Conservation (phyloP, 2,329 filamentous ascomycete species). For the Corynespora cassiicola region DNA sequence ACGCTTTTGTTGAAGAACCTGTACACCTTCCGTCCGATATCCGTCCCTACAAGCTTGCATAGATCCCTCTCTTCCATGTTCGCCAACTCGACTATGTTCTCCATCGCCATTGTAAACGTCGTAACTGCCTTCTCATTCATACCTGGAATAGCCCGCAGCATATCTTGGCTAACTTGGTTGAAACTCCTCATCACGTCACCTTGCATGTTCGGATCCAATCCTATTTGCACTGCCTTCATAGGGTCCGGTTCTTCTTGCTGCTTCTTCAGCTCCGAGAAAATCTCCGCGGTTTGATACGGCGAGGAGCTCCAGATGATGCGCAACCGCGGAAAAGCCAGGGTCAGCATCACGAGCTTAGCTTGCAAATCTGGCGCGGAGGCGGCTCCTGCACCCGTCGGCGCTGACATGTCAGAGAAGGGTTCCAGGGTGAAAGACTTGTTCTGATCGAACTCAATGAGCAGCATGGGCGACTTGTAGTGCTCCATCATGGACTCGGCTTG, state of each 20-base stretch:
- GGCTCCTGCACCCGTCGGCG: constrained; percentile 59
- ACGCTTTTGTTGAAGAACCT: constrained; percentile 79
- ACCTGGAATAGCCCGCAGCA: constrained; percentile 84
- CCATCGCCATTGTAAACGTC: constrained; percentile 73
- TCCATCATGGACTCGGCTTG: constrained; percentile 95
- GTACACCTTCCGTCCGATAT: constrained; percentile 77
- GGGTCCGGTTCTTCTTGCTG: constrained; percentile 91
- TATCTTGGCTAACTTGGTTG: constrained; percentile 86
- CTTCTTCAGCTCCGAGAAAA: constrained; percentile 92
- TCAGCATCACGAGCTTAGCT: constrained; percentile 88
- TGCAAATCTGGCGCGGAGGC: constrained; percentile 75
- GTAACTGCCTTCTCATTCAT: constrained; percentile 76
- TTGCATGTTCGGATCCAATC: constrained; percentile 68
- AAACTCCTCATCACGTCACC: constrained; percentile 70
- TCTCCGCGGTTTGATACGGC: constrained; percentile 95
- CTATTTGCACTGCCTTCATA: constrained; percentile 81
- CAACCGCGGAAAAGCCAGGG: constrained; percentile 86
- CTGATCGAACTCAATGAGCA: constrained; percentile 97
- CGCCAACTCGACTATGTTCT: constrained; percentile 80
- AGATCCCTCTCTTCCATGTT: constrained; percentile 83
- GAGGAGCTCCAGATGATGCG: constrained; percentile 93
- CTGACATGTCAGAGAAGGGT: constrained; percentile 55
- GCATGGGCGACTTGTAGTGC: constrained; percentile 87
- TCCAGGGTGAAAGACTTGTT: constrained; percentile 96
- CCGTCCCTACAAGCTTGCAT: constrained; percentile 75